Evolutionary conservation across 2,329 filamentous ascomycete genomes (phyloP), one percentile per base, ranked within the genome.

Genomic region (Amylocarpus encephaloides): DNA sequence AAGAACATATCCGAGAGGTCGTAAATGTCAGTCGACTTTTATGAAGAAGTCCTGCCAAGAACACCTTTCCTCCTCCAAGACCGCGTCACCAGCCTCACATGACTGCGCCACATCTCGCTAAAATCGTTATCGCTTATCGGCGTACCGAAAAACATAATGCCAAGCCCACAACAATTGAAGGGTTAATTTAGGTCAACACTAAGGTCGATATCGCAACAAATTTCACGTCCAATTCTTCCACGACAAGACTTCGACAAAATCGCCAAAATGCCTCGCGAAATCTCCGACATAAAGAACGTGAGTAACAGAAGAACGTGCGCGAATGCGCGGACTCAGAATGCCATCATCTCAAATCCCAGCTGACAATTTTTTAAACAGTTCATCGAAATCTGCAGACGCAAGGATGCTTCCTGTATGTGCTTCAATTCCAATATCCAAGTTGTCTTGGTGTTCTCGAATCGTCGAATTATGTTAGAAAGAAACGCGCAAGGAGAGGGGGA

Each of bases 321-420:
- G 5, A 6, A 30, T 43, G 26, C 12, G 40, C 10, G 13, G 15
- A 29, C 15, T 11, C n/a, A 19, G n/a, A 4, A n/a, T 3, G 4
- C 12, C 38, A 16, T 15, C 10, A 40, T n/a, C 15, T 29, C 26
- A 39, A 16, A 42, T 36, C 3, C 12, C 3, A 34, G 30, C 42
- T 44, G 18, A 44, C 32, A 33, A 39, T 41, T 42, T 42, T 5
- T 29, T 3, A 26, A 38, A 49, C 73, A 95, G 83, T 98, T 98
- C 88, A 95, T 98, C 76, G 93, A 97, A 86, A 95, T 98, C 83
- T 95, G 88, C 85, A 87, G 92, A 77, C 88, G 93, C 75, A 95
- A 95, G 82, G 94, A 98, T 85, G 93, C 93, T 73, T 94, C 88
- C 73, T 95, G 93, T 98, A 88, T 70, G 90, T 91, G 56, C 56